These are phyloP conservation scores for Ceratocystis colombiana DNA, from an alignment of 2,329 filamentous ascomycete species.

Conservation along the genomic window DNA sequence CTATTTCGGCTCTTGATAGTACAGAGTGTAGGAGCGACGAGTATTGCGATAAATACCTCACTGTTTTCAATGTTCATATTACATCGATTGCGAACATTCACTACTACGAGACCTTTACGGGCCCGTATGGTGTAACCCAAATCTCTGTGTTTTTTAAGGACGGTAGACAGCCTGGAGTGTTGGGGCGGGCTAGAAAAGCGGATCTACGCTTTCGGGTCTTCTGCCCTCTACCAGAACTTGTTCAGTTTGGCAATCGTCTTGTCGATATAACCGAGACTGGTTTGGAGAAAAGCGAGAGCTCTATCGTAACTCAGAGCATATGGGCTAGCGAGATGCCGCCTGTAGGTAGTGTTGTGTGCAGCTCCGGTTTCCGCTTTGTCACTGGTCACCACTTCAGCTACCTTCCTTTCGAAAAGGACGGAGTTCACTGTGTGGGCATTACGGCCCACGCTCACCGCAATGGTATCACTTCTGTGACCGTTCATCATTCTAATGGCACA, in stretches of 20 bases:
- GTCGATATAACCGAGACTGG: not conserved
- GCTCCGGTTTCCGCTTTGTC: slow-evolving; percentile 4
- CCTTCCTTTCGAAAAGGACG: slow-evolving; percentile 12
- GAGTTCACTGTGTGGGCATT: not conserved
- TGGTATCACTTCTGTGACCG: not conserved
- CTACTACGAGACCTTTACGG: not conserved
- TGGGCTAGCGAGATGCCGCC: slow-evolving; percentile 14
- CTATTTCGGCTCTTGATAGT: not conserved
- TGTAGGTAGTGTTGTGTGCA: not conserved
- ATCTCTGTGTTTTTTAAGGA: not conserved
- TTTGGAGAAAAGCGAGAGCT: not conserved
- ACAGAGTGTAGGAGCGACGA: not conserved
- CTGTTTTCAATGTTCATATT: not conserved
- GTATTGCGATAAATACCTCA: not conserved
- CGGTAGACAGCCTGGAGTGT: not conserved
- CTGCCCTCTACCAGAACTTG: not conserved
- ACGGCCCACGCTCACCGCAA: slow-evolving; percentile 1
- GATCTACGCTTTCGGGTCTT: slow-evolving; percentile 5
- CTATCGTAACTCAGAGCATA: not conserved
- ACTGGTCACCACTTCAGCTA: slow-evolving; percentile 12
- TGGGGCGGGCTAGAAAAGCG: not conserved
- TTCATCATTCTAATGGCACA: slow-evolving; percentile 9
- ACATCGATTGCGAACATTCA: not conserved
- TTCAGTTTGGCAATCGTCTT: not conserved
- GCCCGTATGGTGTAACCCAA: not conserved